Percentiles rank a stretch among this genome's conserved stretches.
phyloP scores from a whole-genome alignment of 306 rosid species.

The Vicia faba region DNA sequence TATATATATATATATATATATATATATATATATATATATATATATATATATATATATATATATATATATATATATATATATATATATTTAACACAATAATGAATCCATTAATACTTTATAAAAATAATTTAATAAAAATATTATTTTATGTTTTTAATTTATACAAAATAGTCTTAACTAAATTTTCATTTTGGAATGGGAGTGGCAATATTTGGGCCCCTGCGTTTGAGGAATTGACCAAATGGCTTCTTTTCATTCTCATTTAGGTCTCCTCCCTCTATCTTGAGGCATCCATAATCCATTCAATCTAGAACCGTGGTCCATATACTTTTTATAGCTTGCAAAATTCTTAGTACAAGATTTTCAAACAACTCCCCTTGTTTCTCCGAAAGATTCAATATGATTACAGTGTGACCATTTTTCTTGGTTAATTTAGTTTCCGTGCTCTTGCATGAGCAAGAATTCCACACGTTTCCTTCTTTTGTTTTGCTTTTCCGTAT shows the following conservation, averaged over 20 bases:
- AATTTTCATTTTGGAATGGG: too few relatives aligned
- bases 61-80: too few relatives aligned
- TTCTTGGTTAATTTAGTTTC: conserved; percentile 23
- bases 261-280: neutral
- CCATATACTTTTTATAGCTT: conserved; percentile 17
- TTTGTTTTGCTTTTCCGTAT: conserved; percentile 11
- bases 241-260: neutral
- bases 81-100: too few relatives aligned
- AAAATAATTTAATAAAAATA: too few relatives aligned
- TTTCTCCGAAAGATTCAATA: neutral
- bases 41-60: too few relatives aligned
- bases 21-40: too few relatives aligned
- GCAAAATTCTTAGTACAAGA: neutral
- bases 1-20: too few relatives aligned
- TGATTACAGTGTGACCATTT: conserved; percentile 14
- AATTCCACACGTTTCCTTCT: conserved; percentile 38
- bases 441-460: conserved; percentile 19
- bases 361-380: neutral
- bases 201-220: too few relatives aligned
- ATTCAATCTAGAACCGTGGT: conserved; percentile 10
- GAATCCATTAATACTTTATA: too few relatives aligned
- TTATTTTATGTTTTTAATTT: too few relatives aligned
- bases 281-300: neutral
- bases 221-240: conserved; percentile 16
- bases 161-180: too few relatives aligned